Evolutionary conservation across 306 rosid genomes (phyloP).

Genomic region (Pyrus pyrifolia): DNA sequence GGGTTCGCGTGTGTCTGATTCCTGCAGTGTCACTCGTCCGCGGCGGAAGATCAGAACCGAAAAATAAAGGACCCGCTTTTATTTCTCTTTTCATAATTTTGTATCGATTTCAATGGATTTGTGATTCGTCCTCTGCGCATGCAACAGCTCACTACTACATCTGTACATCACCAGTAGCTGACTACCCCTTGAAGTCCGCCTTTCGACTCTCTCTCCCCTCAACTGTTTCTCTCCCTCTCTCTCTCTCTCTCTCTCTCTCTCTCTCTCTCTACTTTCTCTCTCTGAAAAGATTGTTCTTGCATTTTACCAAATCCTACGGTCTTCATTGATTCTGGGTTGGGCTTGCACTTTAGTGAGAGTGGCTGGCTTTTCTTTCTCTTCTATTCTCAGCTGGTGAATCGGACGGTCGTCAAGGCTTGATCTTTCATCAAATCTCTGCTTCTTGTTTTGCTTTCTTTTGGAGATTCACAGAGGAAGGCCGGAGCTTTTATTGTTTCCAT

Average conservation of each 20-base stretch:
- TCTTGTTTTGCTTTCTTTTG: not conserved
- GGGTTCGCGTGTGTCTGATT: not conserved
- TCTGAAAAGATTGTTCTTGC: not conserved
- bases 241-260: too few relatives aligned
- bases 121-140: not conserved
- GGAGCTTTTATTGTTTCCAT: not conserved
- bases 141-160: not conserved
- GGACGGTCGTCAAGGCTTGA: not conserved
- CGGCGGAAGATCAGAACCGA: not conserved
- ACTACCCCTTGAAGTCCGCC: slow-evolving; percentile 8
- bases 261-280: not conserved
- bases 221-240: not conserved
- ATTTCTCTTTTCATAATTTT: not conserved
- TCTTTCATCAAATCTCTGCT: not conserved
- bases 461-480: not conserved
- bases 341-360: not conserved
- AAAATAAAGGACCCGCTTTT: not conserved
- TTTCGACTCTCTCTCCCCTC: slow-evolving; percentile 8
- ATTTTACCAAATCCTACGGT: not conserved
- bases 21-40: not conserved
- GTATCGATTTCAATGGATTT: not conserved
- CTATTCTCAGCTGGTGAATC: not conserved
- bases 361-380: not conserved
- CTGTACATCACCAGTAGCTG: not conserved
- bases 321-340: not conserved